Evolutionary conservation across 129 eudicot species (phyloP).

Genomic region (Glebionis coronaria): DNA sequence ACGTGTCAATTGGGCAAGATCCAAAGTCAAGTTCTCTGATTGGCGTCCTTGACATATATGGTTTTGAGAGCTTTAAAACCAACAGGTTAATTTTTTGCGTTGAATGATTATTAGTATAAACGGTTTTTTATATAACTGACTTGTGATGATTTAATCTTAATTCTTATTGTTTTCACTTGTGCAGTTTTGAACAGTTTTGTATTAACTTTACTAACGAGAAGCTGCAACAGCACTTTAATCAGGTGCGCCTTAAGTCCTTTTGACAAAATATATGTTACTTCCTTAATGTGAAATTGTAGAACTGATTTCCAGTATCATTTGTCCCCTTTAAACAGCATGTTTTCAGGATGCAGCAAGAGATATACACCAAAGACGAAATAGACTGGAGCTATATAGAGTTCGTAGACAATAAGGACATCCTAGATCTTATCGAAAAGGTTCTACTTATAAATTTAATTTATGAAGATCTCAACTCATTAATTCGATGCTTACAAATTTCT

Average conservation of each 20-base stretch:
- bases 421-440: slow-evolving; percentile 98
- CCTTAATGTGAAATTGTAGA: not conserved
- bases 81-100: slow-evolving; percentile 54
- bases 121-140: slow-evolving; percentile 9
- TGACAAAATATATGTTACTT: slow-evolving; percentile 9
- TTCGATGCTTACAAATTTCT: not conserved
- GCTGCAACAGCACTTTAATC: slow-evolving; percentile 97
- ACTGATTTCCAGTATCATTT: slow-evolving; percentile 18
- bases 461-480: slow-evolving; percentile 6
- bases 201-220: slow-evolving; percentile 94
- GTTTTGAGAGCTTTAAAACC: slow-evolving; percentile 94
- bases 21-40: slow-evolving; percentile 75
- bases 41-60: slow-evolving; percentile 98
- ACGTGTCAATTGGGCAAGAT: slow-evolving; percentile 95
- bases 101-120: slow-evolving; percentile 11
- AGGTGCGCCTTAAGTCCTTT: slow-evolving; percentile 45
- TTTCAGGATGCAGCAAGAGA: slow-evolving; percentile 97
- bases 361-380: slow-evolving; percentile 82
- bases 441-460: slow-evolving; percentile 1
- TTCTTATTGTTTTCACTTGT: slow-evolving; percentile 13
- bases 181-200: slow-evolving; percentile 99
- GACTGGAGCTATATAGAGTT: slow-evolving; percentile 99
- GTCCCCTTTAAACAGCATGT: slow-evolving; percentile 66
- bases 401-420: slow-evolving; percentile 92
- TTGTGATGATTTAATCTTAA: slow-evolving; percentile 12